These are phyloP conservation scores for Myriosclerotinia scirpicola DNA, from an alignment of 2,329 filamentous ascomycete genomes.

Conservation along the genomic window DNA sequence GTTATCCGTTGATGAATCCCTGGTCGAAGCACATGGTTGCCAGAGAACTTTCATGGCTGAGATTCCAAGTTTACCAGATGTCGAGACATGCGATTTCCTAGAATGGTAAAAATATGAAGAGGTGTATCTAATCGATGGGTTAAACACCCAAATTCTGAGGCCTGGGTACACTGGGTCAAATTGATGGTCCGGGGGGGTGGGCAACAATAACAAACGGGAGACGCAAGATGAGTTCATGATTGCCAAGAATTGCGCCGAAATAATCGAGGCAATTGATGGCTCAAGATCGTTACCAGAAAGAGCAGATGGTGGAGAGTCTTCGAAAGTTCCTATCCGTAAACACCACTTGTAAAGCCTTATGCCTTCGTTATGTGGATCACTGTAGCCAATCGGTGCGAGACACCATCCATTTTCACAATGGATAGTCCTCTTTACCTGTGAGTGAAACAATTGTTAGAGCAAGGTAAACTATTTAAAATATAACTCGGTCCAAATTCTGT, in stretches of 20 bases:
- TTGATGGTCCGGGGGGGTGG: background rate
- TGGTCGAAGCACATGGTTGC: constrained; percentile 25
- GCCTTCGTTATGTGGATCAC: constrained; percentile 33
- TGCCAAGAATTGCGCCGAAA: constrained; percentile 28
- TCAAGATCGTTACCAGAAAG: background rate
- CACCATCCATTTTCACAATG: background rate
- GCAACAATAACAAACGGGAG: constrained; percentile 17
- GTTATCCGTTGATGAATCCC: constrained; percentile 28
- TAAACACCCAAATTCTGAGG: constrained; percentile 13
- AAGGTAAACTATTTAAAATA: background rate
- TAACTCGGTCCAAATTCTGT: background rate
- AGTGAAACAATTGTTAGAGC: background rate
- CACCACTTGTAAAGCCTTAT: constrained; percentile 38
- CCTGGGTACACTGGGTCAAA: background rate
- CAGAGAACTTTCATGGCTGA: constrained; percentile 39
- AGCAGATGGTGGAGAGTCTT: background rate
- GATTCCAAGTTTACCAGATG: constrained; percentile 8
- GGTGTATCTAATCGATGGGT: constrained; percentile 15
- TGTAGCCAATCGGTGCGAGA: constrained; percentile 31
- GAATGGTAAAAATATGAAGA: background rate
- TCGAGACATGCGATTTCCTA: background rate
- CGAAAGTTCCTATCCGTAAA: constrained; percentile 12
- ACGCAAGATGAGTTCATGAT: constrained; percentile 24
- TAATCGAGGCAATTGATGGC: constrained; percentile 28
- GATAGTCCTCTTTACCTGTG: background rate